A percentile compares a stretch with the other conserved stretches of the same genome.
These are phyloP conservation scores for Quercus alba DNA, from an alignment of 306 rosid species.

Conservation along the genomic window DNA sequence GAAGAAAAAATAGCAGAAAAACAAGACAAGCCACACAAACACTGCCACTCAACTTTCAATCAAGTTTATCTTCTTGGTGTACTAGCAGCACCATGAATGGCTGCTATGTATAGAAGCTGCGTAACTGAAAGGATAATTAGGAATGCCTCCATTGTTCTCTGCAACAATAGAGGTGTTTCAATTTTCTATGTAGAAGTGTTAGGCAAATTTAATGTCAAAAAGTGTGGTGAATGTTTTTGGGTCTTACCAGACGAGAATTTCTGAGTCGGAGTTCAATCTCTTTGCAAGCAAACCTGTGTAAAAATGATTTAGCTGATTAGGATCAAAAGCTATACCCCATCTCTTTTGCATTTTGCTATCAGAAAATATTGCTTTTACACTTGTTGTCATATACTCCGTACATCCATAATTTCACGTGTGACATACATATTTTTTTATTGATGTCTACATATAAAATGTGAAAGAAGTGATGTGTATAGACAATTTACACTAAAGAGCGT, in stretches of 20 bases:
- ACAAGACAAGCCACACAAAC: constrained; percentile 1
- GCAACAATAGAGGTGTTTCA: constrained; percentile 23
- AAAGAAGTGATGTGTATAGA: too few relatives aligned
- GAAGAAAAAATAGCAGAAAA: not conserved
- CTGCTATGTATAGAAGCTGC: constrained; percentile 76
- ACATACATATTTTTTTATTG: too few relatives aligned
- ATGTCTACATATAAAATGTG: too few relatives aligned
- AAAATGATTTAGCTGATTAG: constrained; percentile 15
- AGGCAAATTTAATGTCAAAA: not conserved
- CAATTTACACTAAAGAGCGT: too few relatives aligned
- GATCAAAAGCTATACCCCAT: not conserved
- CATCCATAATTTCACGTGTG: too few relatives aligned
- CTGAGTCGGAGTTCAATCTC: constrained; percentile 74
- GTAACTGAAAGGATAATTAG: constrained; percentile 85
- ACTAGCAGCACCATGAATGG: constrained; percentile 47
- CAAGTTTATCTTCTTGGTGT: constrained; percentile 24
- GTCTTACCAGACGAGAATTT: constrained; percentile 79
- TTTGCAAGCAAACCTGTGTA: constrained; percentile 79
- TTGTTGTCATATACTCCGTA: too few relatives aligned
- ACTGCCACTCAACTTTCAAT: not conserved
- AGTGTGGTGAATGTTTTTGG: not conserved
- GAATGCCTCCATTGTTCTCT: constrained; percentile 96
- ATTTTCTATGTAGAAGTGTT: not conserved
- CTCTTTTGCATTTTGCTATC: not conserved
- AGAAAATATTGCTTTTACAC: too few relatives aligned